These are phyloP conservation scores for Irpex sp. DNA, from an alignment of 1,284 basidiomycete genomes.

Conservation along the genomic window DNA sequence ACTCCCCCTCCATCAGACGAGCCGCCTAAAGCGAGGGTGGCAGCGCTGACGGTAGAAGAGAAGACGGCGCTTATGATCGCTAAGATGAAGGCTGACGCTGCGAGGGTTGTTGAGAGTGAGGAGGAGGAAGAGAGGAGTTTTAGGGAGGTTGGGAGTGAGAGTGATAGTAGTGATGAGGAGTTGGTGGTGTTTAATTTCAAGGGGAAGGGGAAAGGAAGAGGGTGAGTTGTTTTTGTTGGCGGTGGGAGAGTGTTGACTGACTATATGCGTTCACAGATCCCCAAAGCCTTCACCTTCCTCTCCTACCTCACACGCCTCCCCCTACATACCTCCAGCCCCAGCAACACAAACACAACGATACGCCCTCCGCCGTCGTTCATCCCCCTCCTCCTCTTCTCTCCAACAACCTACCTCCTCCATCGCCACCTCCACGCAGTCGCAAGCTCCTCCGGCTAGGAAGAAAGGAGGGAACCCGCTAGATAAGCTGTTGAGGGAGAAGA, in stretches of 20 bases:
- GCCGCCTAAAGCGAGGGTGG: slow-evolving; percentile 17
- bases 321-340: not conserved
- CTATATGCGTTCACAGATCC: too few species aligned
- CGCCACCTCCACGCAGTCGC: too few species aligned
- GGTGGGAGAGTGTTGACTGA: not conserved
- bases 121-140: slow-evolving; percentile 18
- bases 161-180: slow-evolving; percentile 46
- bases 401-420: not conserved
- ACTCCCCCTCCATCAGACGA: slow-evolving; percentile 25
- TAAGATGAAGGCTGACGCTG: slow-evolving; percentile 50
- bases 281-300: not conserved
- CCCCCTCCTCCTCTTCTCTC: slow-evolving; percentile 1
- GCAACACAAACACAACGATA: slow-evolving; percentile 19
- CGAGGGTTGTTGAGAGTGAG: slow-evolving; percentile 31
- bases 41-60: slow-evolving; percentile 38
- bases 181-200: not conserved
- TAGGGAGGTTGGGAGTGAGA: slow-evolving; percentile 21
- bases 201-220: slow-evolving; percentile 4
- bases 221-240: not conserved
- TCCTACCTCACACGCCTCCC: not conserved
- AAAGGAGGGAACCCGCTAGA: slow-evolving; percentile 44
- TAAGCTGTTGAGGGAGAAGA: slow-evolving; percentile 30
- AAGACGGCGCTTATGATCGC: slow-evolving; percentile 60
- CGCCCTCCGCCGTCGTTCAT: slow-evolving; percentile 14
- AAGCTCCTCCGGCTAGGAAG: not conserved